Percentiles rank a stretch among this genome's conserved stretches.
Conservation (phyloP, 139 green algal species). For the Chlamydomonas applanata region DNA sequence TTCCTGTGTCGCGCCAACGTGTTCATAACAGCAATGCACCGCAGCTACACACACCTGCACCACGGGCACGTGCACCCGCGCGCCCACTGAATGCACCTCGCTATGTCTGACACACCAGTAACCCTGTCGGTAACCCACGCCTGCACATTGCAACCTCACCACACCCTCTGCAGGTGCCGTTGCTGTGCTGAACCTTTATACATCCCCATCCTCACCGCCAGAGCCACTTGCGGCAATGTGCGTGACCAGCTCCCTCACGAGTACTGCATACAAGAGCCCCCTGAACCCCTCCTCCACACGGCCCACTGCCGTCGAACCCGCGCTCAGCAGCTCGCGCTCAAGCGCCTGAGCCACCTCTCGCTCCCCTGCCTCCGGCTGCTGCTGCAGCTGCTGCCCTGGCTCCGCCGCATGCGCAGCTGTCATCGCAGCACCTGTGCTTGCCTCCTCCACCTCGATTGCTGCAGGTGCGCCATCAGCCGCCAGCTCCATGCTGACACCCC, state of each 20-base stretch:
- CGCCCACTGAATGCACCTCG: no score
- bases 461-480: not conserved
- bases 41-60: no score
- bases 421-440: not conserved
- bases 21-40: no score
- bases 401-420: not conserved
- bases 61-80: no score
- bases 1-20: no score
- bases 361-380: not conserved
- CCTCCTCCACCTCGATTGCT: not conserved
- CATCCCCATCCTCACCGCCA: not conserved
- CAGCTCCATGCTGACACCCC: not conserved
- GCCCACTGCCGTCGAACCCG: not conserved
- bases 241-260: conserved; percentile 25
- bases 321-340: not conserved
- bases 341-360: not conserved
- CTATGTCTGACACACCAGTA: no score
- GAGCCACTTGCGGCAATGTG: conserved; percentile 12
- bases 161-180: no score
- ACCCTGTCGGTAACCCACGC: no score
- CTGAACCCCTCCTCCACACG: conserved; percentile 12
- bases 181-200: no score
- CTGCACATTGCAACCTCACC: no score
- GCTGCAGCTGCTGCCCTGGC: not conserved
- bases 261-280: conserved; percentile 29